Evolutionary conservation across 768 basidiomycete species (phyloP).

Genomic region (Auricularia heimuer): DNA sequence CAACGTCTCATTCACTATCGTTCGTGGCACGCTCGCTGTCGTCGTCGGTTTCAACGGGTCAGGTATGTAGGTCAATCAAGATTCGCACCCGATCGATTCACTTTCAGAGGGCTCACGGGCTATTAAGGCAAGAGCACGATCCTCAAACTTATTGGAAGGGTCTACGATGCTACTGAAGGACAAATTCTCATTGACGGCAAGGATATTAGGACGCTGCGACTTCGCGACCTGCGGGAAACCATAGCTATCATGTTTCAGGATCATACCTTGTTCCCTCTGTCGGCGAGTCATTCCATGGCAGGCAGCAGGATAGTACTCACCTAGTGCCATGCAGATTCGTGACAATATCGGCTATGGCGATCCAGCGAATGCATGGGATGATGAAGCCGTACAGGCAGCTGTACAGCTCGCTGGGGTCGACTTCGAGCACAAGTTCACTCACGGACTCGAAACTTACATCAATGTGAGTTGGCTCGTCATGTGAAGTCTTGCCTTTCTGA

Average conservation of each 20-base stretch:
- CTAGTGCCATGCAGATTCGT: constrained; percentile 37
- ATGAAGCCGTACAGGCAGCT: constrained; percentile 50
- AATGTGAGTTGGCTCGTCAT: neutral
- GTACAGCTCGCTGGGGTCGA: constrained; percentile 57
- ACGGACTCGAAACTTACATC: constrained; percentile 54
- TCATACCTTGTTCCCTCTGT: constrained; percentile 69
- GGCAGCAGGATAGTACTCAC: neutral
- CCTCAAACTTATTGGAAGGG: constrained; percentile 57
- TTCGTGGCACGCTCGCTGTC: constrained; percentile 64
- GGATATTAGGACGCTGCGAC: constrained; percentile 49
- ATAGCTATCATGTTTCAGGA: constrained; percentile 73
- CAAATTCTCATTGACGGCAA: constrained; percentile 53
- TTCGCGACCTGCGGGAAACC: constrained; percentile 52
- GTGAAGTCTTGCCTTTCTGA: neutral
- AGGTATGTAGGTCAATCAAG: constrained; percentile 17
- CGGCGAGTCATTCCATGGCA: constrained; percentile 33
- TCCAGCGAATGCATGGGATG: constrained; percentile 42
- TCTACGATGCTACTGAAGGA: constrained; percentile 64
- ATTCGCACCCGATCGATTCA: neutral
- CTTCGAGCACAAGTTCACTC: constrained; percentile 54
- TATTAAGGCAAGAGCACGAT: constrained; percentile 57
- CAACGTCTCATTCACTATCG: constrained; percentile 60
- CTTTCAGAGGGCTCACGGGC: neutral
- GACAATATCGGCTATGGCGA: constrained; percentile 74
- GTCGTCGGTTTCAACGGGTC: constrained; percentile 75